Percentiles rank a stretch among this genome's conserved stretches.
These are phyloP conservation scores for Lumnitzera littorea DNA, from an alignment of 345 rosid species.

Conservation along the genomic window DNA sequence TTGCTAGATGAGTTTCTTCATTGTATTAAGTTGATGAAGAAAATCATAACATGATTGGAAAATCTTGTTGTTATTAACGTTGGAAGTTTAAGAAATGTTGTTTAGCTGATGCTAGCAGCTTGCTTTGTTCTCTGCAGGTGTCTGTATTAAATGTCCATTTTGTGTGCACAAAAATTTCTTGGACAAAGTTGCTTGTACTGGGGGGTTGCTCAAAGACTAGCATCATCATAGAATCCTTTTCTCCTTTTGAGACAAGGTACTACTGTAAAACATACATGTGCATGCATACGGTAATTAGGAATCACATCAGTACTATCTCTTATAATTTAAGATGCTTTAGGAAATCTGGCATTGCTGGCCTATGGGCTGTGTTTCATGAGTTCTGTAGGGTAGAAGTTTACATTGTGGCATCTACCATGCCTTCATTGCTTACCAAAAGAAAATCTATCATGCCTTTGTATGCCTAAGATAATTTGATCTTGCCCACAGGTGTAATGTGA, in stretches of 20 bases:
- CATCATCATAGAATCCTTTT: conserved; percentile 55
- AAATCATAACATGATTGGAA: background rate
- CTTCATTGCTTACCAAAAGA: too few species aligned
- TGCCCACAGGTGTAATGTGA: conserved; percentile 53
- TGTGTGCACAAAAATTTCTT: conserved; percentile 59
- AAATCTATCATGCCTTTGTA: background rate
- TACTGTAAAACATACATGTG: conserved; percentile 6
- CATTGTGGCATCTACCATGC: background rate
- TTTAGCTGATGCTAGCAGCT: background rate
- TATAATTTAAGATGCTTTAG: background rate
- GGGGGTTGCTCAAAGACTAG: conserved; percentile 80
- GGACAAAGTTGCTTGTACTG: conserved; percentile 61
- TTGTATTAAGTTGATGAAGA: background rate
- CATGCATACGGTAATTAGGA: too few species aligned
- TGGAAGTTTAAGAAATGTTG: background rate
- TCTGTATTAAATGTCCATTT: conserved; percentile 69
- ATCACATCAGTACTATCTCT: too few species aligned
- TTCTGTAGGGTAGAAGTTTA: background rate
- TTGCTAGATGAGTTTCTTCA: background rate
- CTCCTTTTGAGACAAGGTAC: conserved; percentile 74
- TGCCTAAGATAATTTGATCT: conserved; percentile 9
- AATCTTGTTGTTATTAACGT: too few species aligned
- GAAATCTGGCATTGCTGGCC: background rate
- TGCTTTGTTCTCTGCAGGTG: conserved; percentile 33
- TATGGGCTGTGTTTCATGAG: background rate